These are phyloP conservation scores for Beta macrorhiza DNA, from an alignment of 179 eudicot species.

Conservation along the genomic window DNA sequence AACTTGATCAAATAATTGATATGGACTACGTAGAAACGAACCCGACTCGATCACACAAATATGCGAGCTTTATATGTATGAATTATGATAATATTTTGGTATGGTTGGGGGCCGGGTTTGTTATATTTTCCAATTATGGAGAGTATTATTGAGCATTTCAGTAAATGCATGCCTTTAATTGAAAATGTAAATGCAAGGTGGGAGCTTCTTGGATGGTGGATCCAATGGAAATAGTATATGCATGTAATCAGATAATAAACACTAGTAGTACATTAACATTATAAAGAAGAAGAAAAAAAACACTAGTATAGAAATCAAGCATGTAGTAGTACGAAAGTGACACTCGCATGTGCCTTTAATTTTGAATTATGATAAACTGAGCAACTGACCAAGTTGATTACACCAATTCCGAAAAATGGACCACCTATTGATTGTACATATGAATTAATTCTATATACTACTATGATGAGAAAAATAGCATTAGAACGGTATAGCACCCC, in stretches of 20 bases:
- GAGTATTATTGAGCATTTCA: not conserved
- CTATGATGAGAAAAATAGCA: not conserved
- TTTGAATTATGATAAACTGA: constrained; percentile 13
- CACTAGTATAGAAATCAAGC: not conserved
- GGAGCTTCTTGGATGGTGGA: constrained; percentile 7
- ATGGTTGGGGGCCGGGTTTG: not conserved
- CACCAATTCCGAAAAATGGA: constrained; percentile 10
- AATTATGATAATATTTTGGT: no score
- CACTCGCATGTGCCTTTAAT: constrained; percentile 25
- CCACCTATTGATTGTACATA: constrained; percentile 8
- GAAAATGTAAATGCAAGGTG: constrained; percentile 12
- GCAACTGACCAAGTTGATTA: constrained; percentile 16
- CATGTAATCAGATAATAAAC: not conserved
- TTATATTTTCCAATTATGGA: not conserved
- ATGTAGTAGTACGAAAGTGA: constrained; percentile 24
- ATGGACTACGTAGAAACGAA: no score
- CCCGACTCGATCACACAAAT: no score
- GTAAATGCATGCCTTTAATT: not conserved
- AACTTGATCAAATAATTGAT: no score
- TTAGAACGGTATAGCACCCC: not conserved
- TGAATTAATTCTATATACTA: not conserved
- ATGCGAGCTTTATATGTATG: no score
- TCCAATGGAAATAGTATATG: constrained; percentile 17
- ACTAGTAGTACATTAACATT: constrained; percentile 2
- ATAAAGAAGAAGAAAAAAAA: no score